Evolutionary conservation across 495 filamentous ascomycete genomes (phyloP), one percentile per base, ranked within the genome.

Genomic region (Daldinia loculata): DNA sequence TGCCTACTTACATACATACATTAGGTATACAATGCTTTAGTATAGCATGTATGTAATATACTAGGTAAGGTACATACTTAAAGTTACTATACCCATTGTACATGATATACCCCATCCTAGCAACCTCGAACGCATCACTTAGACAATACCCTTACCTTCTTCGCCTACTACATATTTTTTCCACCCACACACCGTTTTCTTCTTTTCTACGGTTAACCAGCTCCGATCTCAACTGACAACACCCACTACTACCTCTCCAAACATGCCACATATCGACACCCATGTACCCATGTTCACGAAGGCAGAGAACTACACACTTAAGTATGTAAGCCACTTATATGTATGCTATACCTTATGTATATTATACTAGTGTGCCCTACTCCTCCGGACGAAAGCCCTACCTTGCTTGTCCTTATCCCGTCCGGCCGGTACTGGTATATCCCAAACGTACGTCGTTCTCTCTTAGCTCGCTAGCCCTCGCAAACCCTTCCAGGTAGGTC

Each of bases 151-250:
- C 29, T 32, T 32, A 32, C n/a, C 39, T 45, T 45, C 41, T 45
- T 45, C 15, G 11, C 11, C 34, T 51, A 12, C 24, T 30, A 51
- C 29, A 53, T 17, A 61, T 19, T 38, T 17, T 34, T 61, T 41
- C 29, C 55, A 58, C 53, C 36, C 34, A 62, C 30, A 52, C 30
- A 61, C 26, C 30, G 66, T 61, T 69, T 61, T 66, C 57, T 67
- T 73, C 64, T 43, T 66, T 74, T 74, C 51, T 72, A 53, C 70
- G 67, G 72, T 75, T 73, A 69, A 64, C 69, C 56, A 53, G 66
- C 72, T 74, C 56, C 68, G 62, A 75, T 75, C 75, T 75, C 26
- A 74, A 63, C 51, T 65, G 59, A 67, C 63, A 67, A 63, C 59
- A 67, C 63, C 55, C 59, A 67, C 43, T 43, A 63, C 32, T 57